Base-by-base conservation (phyloP, 177 flowering plant species). In the Vitis hybrid region DNA sequence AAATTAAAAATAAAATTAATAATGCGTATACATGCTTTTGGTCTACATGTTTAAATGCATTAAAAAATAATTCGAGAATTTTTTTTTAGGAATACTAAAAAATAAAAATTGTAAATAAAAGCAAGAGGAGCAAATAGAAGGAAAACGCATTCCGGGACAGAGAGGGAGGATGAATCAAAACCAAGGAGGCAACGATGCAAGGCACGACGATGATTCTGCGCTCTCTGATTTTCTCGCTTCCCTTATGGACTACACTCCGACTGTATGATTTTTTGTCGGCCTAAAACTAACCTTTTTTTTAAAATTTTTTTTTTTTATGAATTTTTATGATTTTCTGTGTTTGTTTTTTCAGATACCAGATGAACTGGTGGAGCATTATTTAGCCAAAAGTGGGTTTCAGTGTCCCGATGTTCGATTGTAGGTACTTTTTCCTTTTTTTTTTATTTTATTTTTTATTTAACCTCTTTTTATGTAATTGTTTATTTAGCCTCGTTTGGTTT, bases 351-450 rank as follows among this genome's bases (percentile, higher is more conserved):
- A 94, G 98, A 91, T 94, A 54, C 97, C 97, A 5, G 97, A 94
- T 58, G 98, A 94, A 79, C 71, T 94, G 77, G 97, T 90, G 66
- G 98, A 92, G 83, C 97, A 92, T 79, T 94, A 91, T 73, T 68
- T 94, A 9, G 94, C 83, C 21, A 92, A 86, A 80, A 90, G 97
- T 69, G 98, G 98, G 18, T 92, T 92, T 69, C 97, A 92, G 68
- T 92, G 91, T 58, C 98, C 98, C 48, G 97, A 94, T 74, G 88
- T 90, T 71, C 86, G 97, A 86, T 74, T 94, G 97, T 94, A 83
- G 81, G 92, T 90, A 83, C 70, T 81, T 71, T 73, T 71, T 20
- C 17, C 21, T 21, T 59, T 18, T 18, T 21, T 49, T 24, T 24
- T 24, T 21, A 24, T 20, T 27, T 24, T 7, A 15, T 58, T 53